Conservation (phyloP, 208 protist genomes). For the Crithidia thermophila region DNA sequence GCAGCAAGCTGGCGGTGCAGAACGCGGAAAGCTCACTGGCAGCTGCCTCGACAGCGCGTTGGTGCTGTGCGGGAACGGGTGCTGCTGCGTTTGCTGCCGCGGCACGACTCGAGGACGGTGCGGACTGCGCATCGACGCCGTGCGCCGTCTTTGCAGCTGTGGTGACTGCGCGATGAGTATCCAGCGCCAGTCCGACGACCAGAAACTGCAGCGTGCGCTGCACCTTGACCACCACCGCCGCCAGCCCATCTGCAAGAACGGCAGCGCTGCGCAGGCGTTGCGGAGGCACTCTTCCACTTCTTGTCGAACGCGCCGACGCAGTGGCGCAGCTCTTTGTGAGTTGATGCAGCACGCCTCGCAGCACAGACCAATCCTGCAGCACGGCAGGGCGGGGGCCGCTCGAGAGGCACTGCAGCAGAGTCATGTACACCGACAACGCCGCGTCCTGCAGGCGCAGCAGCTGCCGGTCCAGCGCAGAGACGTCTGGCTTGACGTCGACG, state of each 20-base stretch:
- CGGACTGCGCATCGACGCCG: neutral
- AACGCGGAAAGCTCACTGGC: conserved; percentile 17
- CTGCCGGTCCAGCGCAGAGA: neutral
- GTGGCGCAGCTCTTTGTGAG: too few relatives aligned
- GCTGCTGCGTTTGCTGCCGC: neutral
- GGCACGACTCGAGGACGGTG: neutral
- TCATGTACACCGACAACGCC: conserved; percentile 25
- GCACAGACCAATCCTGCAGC: conserved; percentile 50
- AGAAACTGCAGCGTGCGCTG: conserved; percentile 59
- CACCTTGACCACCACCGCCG: conserved; percentile 66
- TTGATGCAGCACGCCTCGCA: conserved; percentile 23
- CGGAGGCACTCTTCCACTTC: too few relatives aligned
- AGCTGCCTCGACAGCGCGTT: conserved; percentile 5
- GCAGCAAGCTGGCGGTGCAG: conserved; percentile 11
- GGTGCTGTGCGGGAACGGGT: too few relatives aligned
- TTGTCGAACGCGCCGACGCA: too few relatives aligned
- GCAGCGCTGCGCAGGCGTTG: neutral
- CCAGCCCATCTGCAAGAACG: conserved; percentile 41
- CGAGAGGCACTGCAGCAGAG: conserved; percentile 61
- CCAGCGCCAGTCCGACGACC: conserved; percentile 42
- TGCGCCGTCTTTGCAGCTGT: neutral
- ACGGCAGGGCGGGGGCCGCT: conserved; percentile 59
- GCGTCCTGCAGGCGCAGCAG: conserved; percentile 21
- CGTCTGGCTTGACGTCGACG: neutral
- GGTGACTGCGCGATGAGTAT: conserved; percentile 30